Evolutionary conservation across 495 filamentous ascomycete genomes (phyloP), one percentile per base, ranked within the genome.

Genomic region (Tirmania nivea): DNA sequence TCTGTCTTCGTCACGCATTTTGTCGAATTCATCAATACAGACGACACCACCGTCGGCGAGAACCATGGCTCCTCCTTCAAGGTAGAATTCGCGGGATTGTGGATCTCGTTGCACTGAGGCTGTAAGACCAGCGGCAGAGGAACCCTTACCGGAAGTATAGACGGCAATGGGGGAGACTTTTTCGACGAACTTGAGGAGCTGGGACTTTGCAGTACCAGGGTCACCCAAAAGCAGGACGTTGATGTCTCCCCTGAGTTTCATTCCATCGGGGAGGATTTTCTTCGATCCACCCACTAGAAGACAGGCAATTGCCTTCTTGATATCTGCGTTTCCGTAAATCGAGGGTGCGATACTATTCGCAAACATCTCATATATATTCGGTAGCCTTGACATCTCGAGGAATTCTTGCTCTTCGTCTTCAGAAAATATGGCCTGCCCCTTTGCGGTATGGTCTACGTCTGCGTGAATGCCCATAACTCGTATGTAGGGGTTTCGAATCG

Each of bases 11-110:
- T 99, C 92, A 55, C 92, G 77, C 92, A 99, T 99, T 72, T 99
- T 99, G 70, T 99, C 92, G 66, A 99, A 99, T 68, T 99, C 92
- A 65, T 99, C 92, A 67, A 99, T 99, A 70, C 92, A 99, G 19
- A 96, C 92, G 8, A 96, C 92, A 62, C 92, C 92, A 11, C 88
- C 88, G 60, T 99, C 92, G 2, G 92, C 92, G 25, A 99, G 77
- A 35, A 99, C 92, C 92, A 99, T 96, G 35, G 92, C 92, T 66
- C 92, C 92, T 52, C 92, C 92, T 72, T 99, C 92, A 4, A 99
- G 77, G 63, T 96, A 96, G 67, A 99, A 96, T 67, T 99, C 90
- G 49, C 92, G 80, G 0, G 92, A 94, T 16, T 78, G 80, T 14
- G 78, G 77, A 63, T 99, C 92, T 34, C 92, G 79, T 62, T 96